Evolutionary conservation across 257 asterid species (phyloP).

Genomic region (Knoxia roxburghii): DNA sequence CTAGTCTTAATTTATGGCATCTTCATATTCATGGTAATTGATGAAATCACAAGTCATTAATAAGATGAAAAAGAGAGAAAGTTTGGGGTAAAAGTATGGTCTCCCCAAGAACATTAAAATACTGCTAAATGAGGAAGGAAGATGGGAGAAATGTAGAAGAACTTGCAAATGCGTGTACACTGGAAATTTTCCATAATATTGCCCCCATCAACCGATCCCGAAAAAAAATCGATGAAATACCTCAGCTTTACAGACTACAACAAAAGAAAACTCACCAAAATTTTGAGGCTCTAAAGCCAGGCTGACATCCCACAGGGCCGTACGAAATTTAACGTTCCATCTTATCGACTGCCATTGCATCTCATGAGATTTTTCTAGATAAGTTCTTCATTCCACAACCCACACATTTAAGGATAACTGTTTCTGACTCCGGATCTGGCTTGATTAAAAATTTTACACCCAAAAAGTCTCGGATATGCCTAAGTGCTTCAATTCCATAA

Average conservation of each 20-base stretch:
- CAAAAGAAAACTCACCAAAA: conserved; percentile 4
- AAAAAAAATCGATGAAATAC: no score
- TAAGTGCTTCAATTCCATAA: conserved; percentile 60
- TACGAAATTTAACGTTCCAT: background rate
- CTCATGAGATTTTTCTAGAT: conserved; percentile 67
- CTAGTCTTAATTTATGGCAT: no score
- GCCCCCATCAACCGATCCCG: no score
- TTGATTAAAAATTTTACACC: conserved; percentile 63
- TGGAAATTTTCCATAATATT: no score
- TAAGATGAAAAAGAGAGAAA: no score
- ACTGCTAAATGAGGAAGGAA: background rate
- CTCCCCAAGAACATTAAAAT: no score
- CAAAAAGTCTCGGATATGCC: conserved; percentile 68
- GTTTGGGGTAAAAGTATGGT: no score
- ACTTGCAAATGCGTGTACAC: background rate
- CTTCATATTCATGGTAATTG: no score
- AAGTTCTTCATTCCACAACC: conserved; percentile 87
- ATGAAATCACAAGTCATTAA: no score
- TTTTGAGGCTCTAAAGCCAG: background rate
- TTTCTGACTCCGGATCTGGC: conserved; percentile 73
- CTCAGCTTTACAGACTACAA: background rate
- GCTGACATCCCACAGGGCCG: no score
- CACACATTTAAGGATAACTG: conserved; percentile 69
- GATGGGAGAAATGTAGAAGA: background rate
- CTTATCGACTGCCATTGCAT: background rate